phyloP scores from a whole-genome alignment of 164 flowering plant genomes.

The Litsea cubeba region DNA sequence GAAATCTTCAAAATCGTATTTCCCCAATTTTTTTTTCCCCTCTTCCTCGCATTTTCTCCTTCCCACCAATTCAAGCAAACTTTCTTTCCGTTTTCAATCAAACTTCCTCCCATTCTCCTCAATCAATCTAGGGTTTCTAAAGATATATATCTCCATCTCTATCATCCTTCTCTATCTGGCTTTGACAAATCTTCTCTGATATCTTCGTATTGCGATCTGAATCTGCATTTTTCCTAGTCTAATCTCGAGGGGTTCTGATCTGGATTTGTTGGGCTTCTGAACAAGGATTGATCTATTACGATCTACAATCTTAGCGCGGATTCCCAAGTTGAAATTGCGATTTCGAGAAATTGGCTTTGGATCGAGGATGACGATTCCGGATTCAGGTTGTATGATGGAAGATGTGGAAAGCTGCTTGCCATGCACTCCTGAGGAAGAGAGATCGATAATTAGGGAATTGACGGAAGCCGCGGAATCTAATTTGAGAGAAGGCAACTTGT shows the following conservation, averaged over 20 bases:
- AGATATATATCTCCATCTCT: too few relatives aligned
- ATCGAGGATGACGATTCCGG: slow-evolving; percentile 62
- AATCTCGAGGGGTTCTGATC: background rate
- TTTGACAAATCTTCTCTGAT: background rate
- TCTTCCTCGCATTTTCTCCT: background rate
- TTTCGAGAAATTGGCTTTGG: background rate
- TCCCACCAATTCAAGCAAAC: background rate
- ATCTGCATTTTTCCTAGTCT: background rate
- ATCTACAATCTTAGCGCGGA: background rate
- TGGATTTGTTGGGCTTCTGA: background rate
- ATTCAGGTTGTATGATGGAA: slow-evolving; percentile 54
- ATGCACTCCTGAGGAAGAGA: slow-evolving; percentile 73
- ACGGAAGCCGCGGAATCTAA: slow-evolving; percentile 41
- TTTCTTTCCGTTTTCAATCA: too few relatives aligned
- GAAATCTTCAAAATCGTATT: background rate
- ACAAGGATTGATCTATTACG: background rate
- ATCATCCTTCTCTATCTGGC: background rate
- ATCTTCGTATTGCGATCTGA: background rate
- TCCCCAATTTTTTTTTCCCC: background rate
- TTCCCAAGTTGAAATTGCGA: background rate
- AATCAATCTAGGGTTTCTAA: slow-evolving; percentile 1
- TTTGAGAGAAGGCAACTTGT: slow-evolving; percentile 64
- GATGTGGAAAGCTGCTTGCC: slow-evolving; percentile 56
- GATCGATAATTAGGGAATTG: slow-evolving; percentile 44
- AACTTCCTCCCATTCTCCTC: too few relatives aligned